Base-by-base conservation (phyloP, 2,329 filamentous ascomycete genomes). In the Fusarium fracticaudum region DNA sequence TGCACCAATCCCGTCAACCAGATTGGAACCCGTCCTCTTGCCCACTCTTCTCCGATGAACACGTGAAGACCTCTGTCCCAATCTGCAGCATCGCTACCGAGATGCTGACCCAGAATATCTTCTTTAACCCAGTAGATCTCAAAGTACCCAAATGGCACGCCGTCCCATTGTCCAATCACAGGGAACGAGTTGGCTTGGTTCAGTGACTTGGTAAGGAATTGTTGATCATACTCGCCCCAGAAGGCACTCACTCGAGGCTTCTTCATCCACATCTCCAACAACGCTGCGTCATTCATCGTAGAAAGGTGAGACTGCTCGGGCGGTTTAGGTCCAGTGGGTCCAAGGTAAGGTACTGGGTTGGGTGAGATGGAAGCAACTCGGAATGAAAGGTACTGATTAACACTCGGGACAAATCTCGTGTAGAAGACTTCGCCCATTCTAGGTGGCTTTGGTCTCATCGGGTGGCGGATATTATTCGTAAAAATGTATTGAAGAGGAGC, bases 71-170 rank as follows among this genome's bases (percentile, higher is more conserved):
- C 96, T 12, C 96, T 87, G 77, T 98, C 96, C 83, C 93, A 98
- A 77, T 98, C 93, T 13, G 89, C 90, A 0, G 91, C 90, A 8
- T 89, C 87, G 29, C 87, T 87, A 1, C 91, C 87, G 8, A 97
- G 83, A 73, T 94, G 87, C 54, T 87, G 88, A 1, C 94, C 94
- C 2, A 99, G 81, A 0, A 87, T 85, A 79, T 98, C 96, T 80
- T 99, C 96, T 79, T 97, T 98, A 8, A 96, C 94, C 96, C 96
- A 99, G 84, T 99, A 99, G 40, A 99, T 89, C 85, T 99, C 96
- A 80, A 99, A 98, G 81, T 97, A 99, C 0, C 95, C 96, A 84
- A 98, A 99, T 0, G 96, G 96, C 69, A 96, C 92, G 17, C 94
- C 95, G 77, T 98, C 94, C 94, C 96, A 99, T 80, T 95, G 92